Base-by-base conservation (phyloP, 208 protist species). In the Leishmania turanica region DNA sequence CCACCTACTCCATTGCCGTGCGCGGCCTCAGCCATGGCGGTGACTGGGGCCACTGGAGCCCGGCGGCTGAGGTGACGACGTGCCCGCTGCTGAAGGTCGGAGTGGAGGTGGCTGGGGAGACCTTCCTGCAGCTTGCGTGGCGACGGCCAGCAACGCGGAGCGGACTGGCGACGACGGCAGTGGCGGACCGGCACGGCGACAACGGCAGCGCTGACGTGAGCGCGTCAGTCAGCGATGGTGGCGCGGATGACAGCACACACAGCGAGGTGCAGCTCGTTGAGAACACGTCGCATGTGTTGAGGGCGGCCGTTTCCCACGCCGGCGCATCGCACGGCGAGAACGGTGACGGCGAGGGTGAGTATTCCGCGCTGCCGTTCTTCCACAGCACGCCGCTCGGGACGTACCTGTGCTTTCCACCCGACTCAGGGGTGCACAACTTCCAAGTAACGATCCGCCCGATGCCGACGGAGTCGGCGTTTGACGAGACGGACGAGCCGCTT, bases 21-120 rank as follows among this genome's bases (percentile, higher is more conserved):
- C 92, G 92, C 40, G 96, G 91, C 21, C 84, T 89, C 64, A 95
- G 96, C 82, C 79, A 81, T 56, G 88, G 85, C 15, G 90, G 90
- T 34, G 88, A 94, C 62, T 98, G 96, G 95, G 96, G 96, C 65
- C 92, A 97, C 84, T 98, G 94, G 94, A 95, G 92, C 85, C 78
- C 85, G 31, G 82, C 86, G 27, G 82, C 89, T 34, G 81, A 77
- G 42, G 87, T 96, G 21, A 78, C 85, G 19, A 98, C 96, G 64
- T 93, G 91, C 74, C 95, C 94, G 62, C 88, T 97, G 72, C 87
- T 98, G 40, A 82, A 83, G 40, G 80, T 94, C 19, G 76, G 74
- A 37, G 86, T 97, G 31, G 88, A 94, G 56, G 87, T 82, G 71
- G 82, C 95, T 24, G 95, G 95, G 2, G 96, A 98, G 84, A 97